phyloP scores from a whole-genome alignment of 2,329 filamentous ascomycete species.

The Aspergillus latus region DNA sequence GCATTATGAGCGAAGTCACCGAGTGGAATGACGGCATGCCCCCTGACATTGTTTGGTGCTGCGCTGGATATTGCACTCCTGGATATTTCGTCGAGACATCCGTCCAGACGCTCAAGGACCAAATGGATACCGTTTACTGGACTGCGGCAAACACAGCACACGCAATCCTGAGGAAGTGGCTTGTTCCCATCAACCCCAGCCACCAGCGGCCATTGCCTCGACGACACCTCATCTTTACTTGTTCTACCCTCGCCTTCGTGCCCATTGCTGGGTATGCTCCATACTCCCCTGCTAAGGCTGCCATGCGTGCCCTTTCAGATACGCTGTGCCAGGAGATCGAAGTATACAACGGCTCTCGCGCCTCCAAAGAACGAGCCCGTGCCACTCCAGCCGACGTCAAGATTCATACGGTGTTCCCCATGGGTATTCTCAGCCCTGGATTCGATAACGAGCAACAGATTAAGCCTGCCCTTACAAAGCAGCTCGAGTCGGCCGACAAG shows the following conservation, averaged over 20 bases:
- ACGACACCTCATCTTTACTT: conserved; percentile 85
- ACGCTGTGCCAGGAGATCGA: conserved; percentile 79
- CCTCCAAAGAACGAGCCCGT: conserved; percentile 35
- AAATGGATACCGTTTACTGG: conserved; percentile 95
- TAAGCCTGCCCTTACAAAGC: conserved; percentile 77
- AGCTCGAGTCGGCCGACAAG: conserved; percentile 80
- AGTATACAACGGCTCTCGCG: conserved; percentile 71
- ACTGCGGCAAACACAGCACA: conserved; percentile 83
- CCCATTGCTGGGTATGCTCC: conserved; percentile 77
- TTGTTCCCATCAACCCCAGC: conserved; percentile 43
- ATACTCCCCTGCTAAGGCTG: conserved; percentile 83
- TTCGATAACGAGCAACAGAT: conserved; percentile 70
- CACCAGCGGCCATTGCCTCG: conserved; percentile 35
- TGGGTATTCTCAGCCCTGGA: conserved; percentile 76
- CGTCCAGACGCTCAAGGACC: conserved; percentile 64
- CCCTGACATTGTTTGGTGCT: conserved; percentile 88
- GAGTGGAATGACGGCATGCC: conserved; percentile 72
- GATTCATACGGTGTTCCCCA: conserved; percentile 80
- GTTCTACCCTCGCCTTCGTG: conserved; percentile 72
- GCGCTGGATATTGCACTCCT: conserved; percentile 73
- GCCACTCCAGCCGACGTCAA: conserved; percentile 66
- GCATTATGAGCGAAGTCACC: conserved; percentile 69
- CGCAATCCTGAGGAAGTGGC: conserved; percentile 73
- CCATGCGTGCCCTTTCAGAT: conserved; percentile 79
- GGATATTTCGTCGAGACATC: conserved; percentile 75